Conservation (phyloP, 495 filamentous ascomycete genomes). For the Lepidopterella palustris region DNA sequence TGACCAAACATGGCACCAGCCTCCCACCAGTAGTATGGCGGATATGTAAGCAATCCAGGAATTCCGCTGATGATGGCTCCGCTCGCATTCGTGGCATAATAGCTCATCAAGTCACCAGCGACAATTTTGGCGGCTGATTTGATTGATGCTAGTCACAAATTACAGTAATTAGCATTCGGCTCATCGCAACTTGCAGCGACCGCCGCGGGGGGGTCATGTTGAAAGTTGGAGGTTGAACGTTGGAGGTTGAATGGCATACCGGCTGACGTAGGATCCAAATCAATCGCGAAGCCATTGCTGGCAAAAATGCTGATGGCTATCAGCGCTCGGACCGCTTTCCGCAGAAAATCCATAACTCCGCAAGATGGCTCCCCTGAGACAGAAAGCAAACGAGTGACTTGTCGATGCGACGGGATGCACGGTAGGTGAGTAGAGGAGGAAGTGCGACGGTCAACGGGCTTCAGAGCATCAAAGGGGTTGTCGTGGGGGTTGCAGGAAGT, state of each 20-base stretch:
- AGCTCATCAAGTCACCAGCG: constrained; percentile 57
- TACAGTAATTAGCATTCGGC: too few relatives aligned
- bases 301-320: background rate
- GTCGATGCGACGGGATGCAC: background rate
- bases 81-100: constrained; percentile 51
- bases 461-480: background rate
- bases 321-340: background rate
- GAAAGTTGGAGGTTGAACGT: too few relatives aligned
- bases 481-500: background rate
- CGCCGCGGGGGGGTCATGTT: too few relatives aligned
- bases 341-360: background rate
- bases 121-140: constrained; percentile 54
- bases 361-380: background rate
- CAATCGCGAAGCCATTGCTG: background rate
- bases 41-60: constrained; percentile 55
- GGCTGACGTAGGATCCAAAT: background rate
- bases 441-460: background rate
- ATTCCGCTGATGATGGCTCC: constrained; percentile 54
- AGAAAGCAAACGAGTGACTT: background rate
- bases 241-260: background rate
- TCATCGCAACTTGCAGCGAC: background rate
- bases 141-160: constrained; percentile 53
- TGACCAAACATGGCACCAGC: constrained; percentile 66
- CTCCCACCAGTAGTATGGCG: constrained; percentile 66
- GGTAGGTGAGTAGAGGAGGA: background rate